A percentile compares a stretch with the other conserved stretches of the same genome.
phyloP scores from a whole-genome alignment of 768 basidiomycete genomes.

The Kwoniella newhampshirensis region DNA sequence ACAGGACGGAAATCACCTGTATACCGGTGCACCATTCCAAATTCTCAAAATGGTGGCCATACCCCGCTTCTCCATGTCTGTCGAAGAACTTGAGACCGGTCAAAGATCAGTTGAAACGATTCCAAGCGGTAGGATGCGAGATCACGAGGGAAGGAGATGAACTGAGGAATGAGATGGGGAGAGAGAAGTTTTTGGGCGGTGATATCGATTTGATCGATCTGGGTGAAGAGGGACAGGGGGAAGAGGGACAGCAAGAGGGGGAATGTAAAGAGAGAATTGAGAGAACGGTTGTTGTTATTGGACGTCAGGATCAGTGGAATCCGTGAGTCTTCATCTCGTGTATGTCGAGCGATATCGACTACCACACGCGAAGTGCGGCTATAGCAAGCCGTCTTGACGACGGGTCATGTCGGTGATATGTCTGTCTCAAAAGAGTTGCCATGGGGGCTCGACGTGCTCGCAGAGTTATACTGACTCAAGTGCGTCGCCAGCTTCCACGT shows the following conservation, averaged over 20 bases:
- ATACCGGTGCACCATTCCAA: constrained; percentile 26
- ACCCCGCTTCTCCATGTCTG: constrained; percentile 43
- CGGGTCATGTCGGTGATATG: too few species aligned
- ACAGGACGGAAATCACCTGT: constrained; percentile 37
- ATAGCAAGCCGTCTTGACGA: too few species aligned
- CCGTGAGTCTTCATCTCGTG: constrained; percentile 23
- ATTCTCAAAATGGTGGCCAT: constrained; percentile 48
- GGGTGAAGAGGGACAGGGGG: not conserved
- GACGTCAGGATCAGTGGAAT: constrained; percentile 50
- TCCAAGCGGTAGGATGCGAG: constrained; percentile 21
- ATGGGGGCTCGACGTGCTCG: not conserved
- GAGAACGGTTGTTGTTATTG: constrained; percentile 38
- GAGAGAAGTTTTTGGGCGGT: constrained; percentile 41
- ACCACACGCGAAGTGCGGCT: too few species aligned
- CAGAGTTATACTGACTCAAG: too few species aligned
- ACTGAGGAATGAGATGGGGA: constrained; percentile 35
- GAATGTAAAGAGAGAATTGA: constrained; percentile 28
- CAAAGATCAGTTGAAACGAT: constrained; percentile 14
- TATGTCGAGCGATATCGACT: too few species aligned
- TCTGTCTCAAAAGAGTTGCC: too few species aligned
- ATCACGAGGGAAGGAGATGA: constrained; percentile 29
- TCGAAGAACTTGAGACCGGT: constrained; percentile 31
- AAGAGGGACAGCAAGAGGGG: not conserved
- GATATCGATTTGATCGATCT: too few species aligned
- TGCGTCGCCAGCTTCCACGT: constrained; percentile 40